A percentile compares a stretch with the other conserved stretches of the same genome.
Conservation (phyloP, 495 filamentous ascomycete species). For the Patellaria atrata region DNA sequence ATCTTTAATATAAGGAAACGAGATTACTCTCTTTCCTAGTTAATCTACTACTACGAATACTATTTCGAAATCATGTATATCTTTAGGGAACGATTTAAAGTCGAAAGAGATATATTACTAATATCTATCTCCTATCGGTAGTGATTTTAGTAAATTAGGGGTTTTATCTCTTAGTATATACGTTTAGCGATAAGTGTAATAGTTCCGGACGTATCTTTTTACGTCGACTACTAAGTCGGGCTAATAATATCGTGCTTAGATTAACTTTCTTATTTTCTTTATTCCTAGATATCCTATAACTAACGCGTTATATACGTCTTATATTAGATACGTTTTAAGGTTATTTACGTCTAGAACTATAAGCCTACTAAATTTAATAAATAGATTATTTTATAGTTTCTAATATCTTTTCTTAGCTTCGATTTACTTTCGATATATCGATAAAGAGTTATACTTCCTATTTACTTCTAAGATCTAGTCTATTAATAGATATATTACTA, state of each 20-base stretch:
- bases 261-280: neutral
- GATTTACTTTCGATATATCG: no score
- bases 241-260: slow-evolving; percentile 7
- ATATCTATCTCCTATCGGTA: slow-evolving; percentile 10
- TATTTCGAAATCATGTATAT: neutral
- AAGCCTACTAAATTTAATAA: no score
- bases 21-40: no score
- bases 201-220: slow-evolving; percentile 7
- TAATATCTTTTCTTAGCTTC: no score
- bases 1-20: no score
- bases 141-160: slow-evolving; percentile 15
- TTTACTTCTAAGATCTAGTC: no score
- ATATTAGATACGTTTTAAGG: neutral
- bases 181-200: slow-evolving; percentile 7
- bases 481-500: no score
- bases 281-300: slow-evolving; percentile 5
- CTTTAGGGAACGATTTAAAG: neutral
- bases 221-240: slow-evolving; percentile 7
- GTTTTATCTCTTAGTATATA: slow-evolving; percentile 5
- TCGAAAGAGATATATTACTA: slow-evolving; percentile 5
- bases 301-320: slow-evolving; percentile 3
- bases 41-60: no score
- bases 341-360: no score
- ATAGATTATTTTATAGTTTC: no score
- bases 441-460: no score